Evolutionary conservation across 306 rosid genomes (phyloP), one percentile per base, ranked within the genome.

Genomic region (Vigna angularis): DNA sequence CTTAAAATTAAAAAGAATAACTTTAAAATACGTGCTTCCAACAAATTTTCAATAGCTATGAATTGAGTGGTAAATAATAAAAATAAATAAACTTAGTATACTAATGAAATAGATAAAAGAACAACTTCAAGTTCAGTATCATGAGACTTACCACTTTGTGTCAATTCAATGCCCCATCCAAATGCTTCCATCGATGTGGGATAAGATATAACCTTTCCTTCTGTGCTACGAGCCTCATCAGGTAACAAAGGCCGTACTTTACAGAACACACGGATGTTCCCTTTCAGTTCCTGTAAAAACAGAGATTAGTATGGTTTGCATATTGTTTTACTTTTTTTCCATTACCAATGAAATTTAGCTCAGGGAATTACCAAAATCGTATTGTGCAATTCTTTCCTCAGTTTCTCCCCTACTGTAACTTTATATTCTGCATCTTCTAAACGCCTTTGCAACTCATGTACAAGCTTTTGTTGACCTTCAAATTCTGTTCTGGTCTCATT

Each of bases 251-350:
- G 98, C 5, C 99, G 85, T 66, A 95, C 99, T 93, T 98, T 84
- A 86, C 99, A 95, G 89, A 95, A 95, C 66, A 95, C 98, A 0
- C 99, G 98, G 75, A 95, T 95, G 82, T 95, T 95, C 81, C 99
- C 99, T 88, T 95, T 95, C 15, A 95, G 79, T 77, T 95, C 99
- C 99, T 95, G 85, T 40, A 47, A 71, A 64, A 81, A 68, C 64
- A 76, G 59, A 83, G 68, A 67, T 55, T 59, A 72, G 76, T 81
- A 53, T 42, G 66, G 47, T 63, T 49, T 24, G 44, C 14, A 59
- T 28, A 18, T 49, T 49, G 30, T 44, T 34, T 51, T 20, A 40
- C n/a, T 13, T n/a, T 45, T 67, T 47, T 36, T 6, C 40, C 10
- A 63, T n/a, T 32, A 76, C 30, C 47, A 51, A 59, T 52, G 57